These are phyloP conservation scores for Hyphochytrium catenoides DNA, from an alignment of 352 stramenopile genomes.

Conservation along the genomic window DNA sequence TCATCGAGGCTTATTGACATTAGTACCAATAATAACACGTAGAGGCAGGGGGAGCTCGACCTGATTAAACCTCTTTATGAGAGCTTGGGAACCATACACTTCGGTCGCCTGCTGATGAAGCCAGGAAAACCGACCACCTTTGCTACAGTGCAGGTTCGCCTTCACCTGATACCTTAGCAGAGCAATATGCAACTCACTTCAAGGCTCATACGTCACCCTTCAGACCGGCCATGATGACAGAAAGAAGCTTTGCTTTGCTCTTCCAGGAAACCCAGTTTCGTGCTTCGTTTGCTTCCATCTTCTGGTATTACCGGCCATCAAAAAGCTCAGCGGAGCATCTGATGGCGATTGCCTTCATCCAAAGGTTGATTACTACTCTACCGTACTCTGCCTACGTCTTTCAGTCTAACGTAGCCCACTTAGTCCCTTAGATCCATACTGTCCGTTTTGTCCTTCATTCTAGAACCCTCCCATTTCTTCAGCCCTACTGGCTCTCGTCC, in stretches of 20 bases:
- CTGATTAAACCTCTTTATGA: slow-evolving; percentile 74
- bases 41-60: slow-evolving; percentile 57
- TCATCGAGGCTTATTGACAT: background rate
- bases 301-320: slow-evolving; percentile 71
- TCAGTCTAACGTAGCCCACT: slow-evolving; percentile 6
- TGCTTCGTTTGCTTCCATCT: slow-evolving; percentile 79
- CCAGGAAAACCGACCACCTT: slow-evolving; percentile 93
- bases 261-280: slow-evolving; percentile 90
- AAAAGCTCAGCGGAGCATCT: slow-evolving; percentile 42
- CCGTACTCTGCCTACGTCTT: slow-evolving; percentile 1
- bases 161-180: too few species aligned
- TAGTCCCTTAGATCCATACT: slow-evolving; percentile 10
- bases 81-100: slow-evolving; percentile 63
- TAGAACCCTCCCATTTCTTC: slow-evolving; percentile 17
- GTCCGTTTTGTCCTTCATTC: slow-evolving; percentile 16
- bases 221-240: slow-evolving; percentile 14
- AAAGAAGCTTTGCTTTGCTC: slow-evolving; percentile 68
- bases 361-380: slow-evolving; percentile 2
- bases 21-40: background rate
- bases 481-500: background rate
- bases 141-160: slow-evolving; percentile 35
- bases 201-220: too few species aligned
- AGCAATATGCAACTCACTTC: too few species aligned
- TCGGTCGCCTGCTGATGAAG: slow-evolving; percentile 90
- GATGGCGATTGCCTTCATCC: slow-evolving; percentile 18